Evolutionary conservation across 352 stramenopile species (phyloP).

Genomic region (Globisporangium barbulae): DNA sequence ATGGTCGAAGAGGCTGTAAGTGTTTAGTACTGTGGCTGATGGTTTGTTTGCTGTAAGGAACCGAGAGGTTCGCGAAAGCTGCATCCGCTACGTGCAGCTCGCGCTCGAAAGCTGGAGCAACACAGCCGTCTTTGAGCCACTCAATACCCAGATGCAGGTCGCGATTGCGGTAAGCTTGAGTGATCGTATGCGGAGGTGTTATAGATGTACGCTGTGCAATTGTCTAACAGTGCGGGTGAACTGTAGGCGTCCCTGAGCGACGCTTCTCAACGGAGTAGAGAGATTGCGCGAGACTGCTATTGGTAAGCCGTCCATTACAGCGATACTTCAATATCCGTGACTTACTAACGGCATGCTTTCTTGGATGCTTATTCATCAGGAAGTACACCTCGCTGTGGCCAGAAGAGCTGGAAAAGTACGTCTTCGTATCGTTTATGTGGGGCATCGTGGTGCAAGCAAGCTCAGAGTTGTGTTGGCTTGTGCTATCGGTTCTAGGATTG

Average conservation of each 20-base stretch:
- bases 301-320: slow-evolving; percentile 23
- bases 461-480: not conserved
- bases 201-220: not conserved
- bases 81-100: slow-evolving; percentile 45
- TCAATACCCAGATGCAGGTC: slow-evolving; percentile 36
- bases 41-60: slow-evolving; percentile 30
- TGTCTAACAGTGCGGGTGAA: not conserved
- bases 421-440: not conserved
- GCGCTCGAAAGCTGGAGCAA: slow-evolving; percentile 38
- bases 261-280: slow-evolving; percentile 51
- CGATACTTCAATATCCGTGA: not conserved
- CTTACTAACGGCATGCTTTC: not conserved
- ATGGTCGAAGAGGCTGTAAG: not conserved
- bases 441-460: too few relatives aligned
- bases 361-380: slow-evolving; percentile 17
- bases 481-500: slow-evolving; percentile 26
- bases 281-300: slow-evolving; percentile 56
- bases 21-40: not conserved
- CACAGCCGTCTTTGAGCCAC: slow-evolving; percentile 32
- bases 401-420: slow-evolving; percentile 39
- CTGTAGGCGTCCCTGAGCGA: slow-evolving; percentile 44
- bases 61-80: slow-evolving; percentile 58
- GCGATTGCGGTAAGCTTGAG: slow-evolving; percentile 29
- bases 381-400: slow-evolving; percentile 48
- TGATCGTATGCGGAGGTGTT: not conserved